A percentile compares a stretch with the other conserved stretches of the same genome.
These are phyloP conservation scores for Curvularia spicifera DNA, from an alignment of 2,329 filamentous ascomycete species.

Conservation along the genomic window DNA sequence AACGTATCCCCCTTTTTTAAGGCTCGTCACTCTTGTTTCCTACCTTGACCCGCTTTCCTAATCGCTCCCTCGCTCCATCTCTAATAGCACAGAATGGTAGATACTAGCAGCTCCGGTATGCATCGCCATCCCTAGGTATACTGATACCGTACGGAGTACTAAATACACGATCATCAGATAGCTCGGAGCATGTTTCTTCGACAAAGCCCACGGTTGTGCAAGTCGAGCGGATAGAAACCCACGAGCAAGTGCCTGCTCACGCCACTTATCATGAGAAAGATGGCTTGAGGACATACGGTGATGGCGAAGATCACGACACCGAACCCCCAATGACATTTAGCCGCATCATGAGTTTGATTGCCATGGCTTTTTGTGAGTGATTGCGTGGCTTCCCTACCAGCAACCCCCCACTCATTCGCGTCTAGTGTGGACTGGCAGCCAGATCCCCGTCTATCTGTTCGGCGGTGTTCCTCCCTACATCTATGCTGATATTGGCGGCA, in stretches of 20 bases:
- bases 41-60: neutral
- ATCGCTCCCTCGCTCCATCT: neutral
- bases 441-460: conserved; percentile 59
- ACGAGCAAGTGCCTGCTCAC: neutral
- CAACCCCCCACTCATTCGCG: neutral
- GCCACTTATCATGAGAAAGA: conserved; percentile 48
- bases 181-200: neutral
- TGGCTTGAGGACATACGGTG: conserved; percentile 50
- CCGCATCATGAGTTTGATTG: conserved; percentile 61
- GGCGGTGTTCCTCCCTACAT: conserved; percentile 53
- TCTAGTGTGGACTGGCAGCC: conserved; percentile 64
- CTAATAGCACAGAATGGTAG: neutral
- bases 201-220: neutral
- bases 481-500: conserved; percentile 65
- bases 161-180: neutral
- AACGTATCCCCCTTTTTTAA: neutral
- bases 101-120: neutral
- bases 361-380: conserved; percentile 34
- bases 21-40: neutral
- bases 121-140: neutral
- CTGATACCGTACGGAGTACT: neutral
- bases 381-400: neutral
- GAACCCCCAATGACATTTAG: conserved; percentile 10
- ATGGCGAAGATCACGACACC: conserved; percentile 24
- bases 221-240: neutral